A percentile compares a stretch with the other conserved stretches of the same genome.
phyloP scores from a whole-genome alignment of 805 yeast species.

The Yarrowia porcina region DNA sequence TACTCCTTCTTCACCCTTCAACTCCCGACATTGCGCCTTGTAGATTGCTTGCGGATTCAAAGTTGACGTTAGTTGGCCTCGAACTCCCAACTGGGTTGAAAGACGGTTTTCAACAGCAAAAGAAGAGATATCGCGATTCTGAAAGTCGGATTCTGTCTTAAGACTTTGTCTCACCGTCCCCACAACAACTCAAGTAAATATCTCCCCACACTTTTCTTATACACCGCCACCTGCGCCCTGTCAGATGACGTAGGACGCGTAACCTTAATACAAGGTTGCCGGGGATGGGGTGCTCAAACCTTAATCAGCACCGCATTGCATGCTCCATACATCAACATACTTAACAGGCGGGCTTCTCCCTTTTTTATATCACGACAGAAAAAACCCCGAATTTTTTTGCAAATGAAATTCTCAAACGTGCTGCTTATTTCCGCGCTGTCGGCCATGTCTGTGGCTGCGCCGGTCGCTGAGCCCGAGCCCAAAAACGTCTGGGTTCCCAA shows the following conservation, averaged over 20 bases:
- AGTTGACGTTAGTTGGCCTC: not conserved
- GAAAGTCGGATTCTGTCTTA: no score
- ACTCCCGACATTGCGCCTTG: not conserved
- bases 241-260: not conserved
- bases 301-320: not conserved
- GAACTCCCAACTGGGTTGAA: no score
- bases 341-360: not conserved
- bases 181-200: no score
- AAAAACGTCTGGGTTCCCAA: constrained; percentile 13
- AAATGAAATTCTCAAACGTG: constrained; percentile 14
- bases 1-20: no score
- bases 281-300: not conserved
- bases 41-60: not conserved
- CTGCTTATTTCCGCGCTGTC: not conserved
- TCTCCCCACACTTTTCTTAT: no score
- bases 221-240: not conserved
- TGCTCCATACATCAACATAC: not conserved
- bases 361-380: no score
- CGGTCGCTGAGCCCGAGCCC: constrained; percentile 10
- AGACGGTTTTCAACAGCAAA: no score
- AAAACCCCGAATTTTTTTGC: no score
- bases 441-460: constrained; percentile 3
- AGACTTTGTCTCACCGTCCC: no score
- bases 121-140: no score
- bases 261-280: not conserved